Conservation (phyloP, 2,329 filamentous ascomycete genomes). For the Periglandula ipomoeae region DNA sequence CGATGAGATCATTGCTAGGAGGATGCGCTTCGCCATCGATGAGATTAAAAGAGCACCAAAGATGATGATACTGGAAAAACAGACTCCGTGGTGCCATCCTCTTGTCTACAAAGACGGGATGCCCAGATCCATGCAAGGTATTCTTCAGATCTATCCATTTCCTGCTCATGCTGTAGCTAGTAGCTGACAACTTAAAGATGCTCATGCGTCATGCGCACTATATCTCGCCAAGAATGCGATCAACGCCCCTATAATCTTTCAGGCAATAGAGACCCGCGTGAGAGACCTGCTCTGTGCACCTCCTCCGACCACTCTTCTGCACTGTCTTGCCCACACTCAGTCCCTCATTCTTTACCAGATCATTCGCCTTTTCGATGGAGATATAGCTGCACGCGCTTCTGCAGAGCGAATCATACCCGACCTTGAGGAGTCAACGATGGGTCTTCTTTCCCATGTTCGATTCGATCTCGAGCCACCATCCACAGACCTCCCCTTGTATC, state of each 20-base stretch:
- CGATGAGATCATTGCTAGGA: constrained; percentile 19
- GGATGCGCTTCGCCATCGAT: constrained; percentile 36
- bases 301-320: constrained; percentile 17
- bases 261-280: constrained; percentile 35
- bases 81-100: constrained; percentile 45
- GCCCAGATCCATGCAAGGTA: constrained; percentile 42
- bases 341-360: constrained; percentile 40
- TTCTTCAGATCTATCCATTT: too few relatives aligned
- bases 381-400: constrained; percentile 31
- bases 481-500: constrained; percentile 19
- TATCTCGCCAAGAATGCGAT: constrained; percentile 38
- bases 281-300: constrained; percentile 31
- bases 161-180: too few relatives aligned
- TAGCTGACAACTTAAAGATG: constrained; percentile 29
- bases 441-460: constrained; percentile 22
- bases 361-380: constrained; percentile 41
- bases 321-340: constrained; percentile 33
- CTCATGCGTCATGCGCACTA: constrained; percentile 42
- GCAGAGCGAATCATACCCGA: constrained; percentile 25
- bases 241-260: constrained; percentile 39
- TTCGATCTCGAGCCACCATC: constrained; percentile 18
- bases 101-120: constrained; percentile 41
- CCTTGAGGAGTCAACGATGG: constrained; percentile 24
- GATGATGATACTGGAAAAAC: constrained; percentile 38
- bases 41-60: constrained; percentile 39